phyloP scores from a whole-genome alignment of 768 basidiomycete genomes.

The Pholiota molesta region DNA sequence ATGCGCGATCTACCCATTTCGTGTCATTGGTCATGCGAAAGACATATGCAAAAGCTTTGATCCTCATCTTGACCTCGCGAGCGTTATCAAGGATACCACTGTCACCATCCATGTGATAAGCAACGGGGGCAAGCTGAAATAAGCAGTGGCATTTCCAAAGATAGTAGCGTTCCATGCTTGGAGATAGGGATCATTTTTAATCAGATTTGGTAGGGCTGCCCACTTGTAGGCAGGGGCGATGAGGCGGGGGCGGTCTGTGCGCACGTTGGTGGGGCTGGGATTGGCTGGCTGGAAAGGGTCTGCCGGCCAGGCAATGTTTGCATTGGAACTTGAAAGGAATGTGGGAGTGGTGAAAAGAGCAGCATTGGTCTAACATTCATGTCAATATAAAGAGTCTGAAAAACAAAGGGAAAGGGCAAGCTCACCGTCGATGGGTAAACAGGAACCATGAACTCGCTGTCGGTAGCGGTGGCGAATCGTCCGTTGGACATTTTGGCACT shows the following conservation, averaged over 20 bases:
- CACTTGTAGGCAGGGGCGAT: slow-evolving; percentile 94
- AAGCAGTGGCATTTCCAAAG: slow-evolving; percentile 84
- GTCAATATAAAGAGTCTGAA: slow-evolving; percentile 7
- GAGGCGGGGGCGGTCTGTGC: slow-evolving; percentile 85
- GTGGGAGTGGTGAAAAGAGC: slow-evolving; percentile 74
- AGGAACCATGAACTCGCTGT: slow-evolving; percentile 79
- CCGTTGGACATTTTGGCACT: slow-evolving; percentile 65
- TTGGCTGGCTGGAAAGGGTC: slow-evolving; percentile 75
- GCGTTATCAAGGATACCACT: slow-evolving; percentile 93
- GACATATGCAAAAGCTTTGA: slow-evolving; percentile 92
- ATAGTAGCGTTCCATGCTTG: slow-evolving; percentile 89
- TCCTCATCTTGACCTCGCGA: slow-evolving; percentile 84
- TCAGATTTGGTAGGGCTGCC: slow-evolving; percentile 77
- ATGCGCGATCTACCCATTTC: slow-evolving; percentile 86
- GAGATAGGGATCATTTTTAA: slow-evolving; percentile 84
- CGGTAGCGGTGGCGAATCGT: slow-evolving; percentile 75
- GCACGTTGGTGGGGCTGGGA: slow-evolving; percentile 61
- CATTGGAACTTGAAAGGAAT: slow-evolving; percentile 58
- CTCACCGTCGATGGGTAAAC: slow-evolving; percentile 88
- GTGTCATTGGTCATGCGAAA: slow-evolving; percentile 93
- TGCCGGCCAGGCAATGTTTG: slow-evolving; percentile 69
- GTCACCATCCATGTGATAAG: slow-evolving; percentile 75
- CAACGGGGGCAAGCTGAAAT: slow-evolving; percentile 61
- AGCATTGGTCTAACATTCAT: slow-evolving; percentile 62
- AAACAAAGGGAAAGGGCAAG: slow-evolving; percentile 21